Base-by-base conservation (phyloP, 805 yeast genomes). In the Ogataea nitratoaversa region DNA sequence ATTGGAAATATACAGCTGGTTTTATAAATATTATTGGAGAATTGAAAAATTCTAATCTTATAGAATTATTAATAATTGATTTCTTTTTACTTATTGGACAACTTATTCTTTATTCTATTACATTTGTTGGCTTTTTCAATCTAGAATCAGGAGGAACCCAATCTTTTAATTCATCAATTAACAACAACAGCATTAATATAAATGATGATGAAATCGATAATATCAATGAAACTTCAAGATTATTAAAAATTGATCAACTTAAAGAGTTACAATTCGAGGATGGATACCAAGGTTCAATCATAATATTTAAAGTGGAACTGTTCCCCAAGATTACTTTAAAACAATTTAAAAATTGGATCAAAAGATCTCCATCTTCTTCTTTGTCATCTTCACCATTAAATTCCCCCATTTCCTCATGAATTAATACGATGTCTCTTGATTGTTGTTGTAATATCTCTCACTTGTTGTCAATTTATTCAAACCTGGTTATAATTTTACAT, bases 1-100 rank as follows among this genome's bases (percentile, higher is more conserved):
- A 46, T 27, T 59, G 50, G 36, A 36, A 33, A 3, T 47, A 52
- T 37, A 43, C 46, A 11, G 44, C 56, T 3, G 37, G 52, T 6
- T 49, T 58, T 35, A 47, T 60, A 34, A 52, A 57, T 36, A 38
- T 60, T 19, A 47, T 60, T 11, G 65, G 65, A 7, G 60, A 60
- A 36, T 36, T 49, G 27, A 42, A 43, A 14, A 29, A 42, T 4
- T 20, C 40, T 3, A 39, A 33, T 17, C 34, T 19, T 16, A 4
- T 35, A 2, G 53, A 43, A 3, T 25, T 59, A 3, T 17, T 57
- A 2, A 4, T 37, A 1, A 31, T 57, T 12, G 65, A 60, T 38
- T 11, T 48, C 5, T 13, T 39, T 3, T 42, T 59, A 3, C 19
- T 46, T 8, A 17, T 49, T 3, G 47, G 53, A 17, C 62, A 57